Percentiles rank a stretch among this genome's conserved stretches.
phyloP scores from a whole-genome alignment of 1,284 basidiomycete genomes.

The Papiliotrema nemorosa region DNA sequence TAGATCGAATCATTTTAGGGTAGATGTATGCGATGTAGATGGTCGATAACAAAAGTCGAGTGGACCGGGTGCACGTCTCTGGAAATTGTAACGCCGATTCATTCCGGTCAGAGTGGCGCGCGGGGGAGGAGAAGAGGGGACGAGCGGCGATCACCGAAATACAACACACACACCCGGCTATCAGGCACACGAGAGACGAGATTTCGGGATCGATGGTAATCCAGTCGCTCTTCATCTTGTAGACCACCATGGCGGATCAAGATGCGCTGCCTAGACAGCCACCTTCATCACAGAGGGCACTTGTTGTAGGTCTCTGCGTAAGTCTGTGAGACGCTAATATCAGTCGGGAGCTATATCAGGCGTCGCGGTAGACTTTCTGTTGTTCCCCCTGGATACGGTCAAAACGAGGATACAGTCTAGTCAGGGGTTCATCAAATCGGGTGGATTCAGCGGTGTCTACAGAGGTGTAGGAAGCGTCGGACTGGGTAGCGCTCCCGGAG shows the following conservation, averaged over 20 bases:
- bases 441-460: slow-evolving; percentile 90
- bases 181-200: too few relatives aligned
- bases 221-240: neutral
- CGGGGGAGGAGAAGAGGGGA: too few relatives aligned
- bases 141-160: too few relatives aligned
- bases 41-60: neutral
- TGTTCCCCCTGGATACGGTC: slow-evolving; percentile 94
- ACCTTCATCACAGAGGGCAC: slow-evolving; percentile 37
- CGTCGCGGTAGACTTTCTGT: slow-evolving; percentile 85
- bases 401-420: slow-evolving; percentile 90
- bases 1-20: slow-evolving; percentile 31
- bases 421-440: slow-evolving; percentile 79
- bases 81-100: neutral
- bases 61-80: neutral
- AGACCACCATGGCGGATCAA: slow-evolving; percentile 13
- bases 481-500: slow-evolving; percentile 92
- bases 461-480: slow-evolving; percentile 92
- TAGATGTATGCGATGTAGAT: neutral
- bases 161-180: too few relatives aligned
- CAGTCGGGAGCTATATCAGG: slow-evolving; percentile 85
- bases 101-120: too few relatives aligned
- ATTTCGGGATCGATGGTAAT: too few relatives aligned
- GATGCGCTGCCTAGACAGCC: slow-evolving; percentile 10
- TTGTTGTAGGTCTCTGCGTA: slow-evolving; percentile 26
- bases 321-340: neutral